phyloP scores from a whole-genome alignment of 1,284 basidiomycete genomes.

The Cryptococcus floricola region DNA sequence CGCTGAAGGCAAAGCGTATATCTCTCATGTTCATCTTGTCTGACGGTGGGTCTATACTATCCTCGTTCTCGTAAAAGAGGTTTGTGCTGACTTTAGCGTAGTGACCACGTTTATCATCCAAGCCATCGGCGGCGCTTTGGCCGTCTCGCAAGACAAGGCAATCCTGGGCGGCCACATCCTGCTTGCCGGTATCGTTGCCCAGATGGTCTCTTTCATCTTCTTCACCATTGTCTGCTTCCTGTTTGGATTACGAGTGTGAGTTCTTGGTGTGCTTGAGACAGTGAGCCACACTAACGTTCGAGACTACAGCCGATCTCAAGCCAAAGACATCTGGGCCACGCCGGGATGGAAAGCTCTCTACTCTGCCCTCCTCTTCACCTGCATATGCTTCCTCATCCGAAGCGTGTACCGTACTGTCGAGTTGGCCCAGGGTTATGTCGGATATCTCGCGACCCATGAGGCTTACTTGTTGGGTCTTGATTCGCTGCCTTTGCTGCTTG shows the following conservation, averaged over 20 bases:
- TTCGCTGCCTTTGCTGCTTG: conserved; percentile 57
- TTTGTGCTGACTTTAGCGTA: conserved; percentile 38
- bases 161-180: conserved; percentile 56
- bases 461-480: conserved; percentile 64
- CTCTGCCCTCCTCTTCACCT: conserved; percentile 57
- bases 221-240: conserved; percentile 53
- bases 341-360: conserved; percentile 60
- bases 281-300: background rate
- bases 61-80: background rate
- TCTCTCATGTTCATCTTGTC: conserved; percentile 51
- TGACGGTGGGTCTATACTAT: conserved; percentile 50
- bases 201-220: conserved; percentile 61
- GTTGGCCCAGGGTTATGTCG: conserved; percentile 59
- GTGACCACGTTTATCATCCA: conserved; percentile 66
- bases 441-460: conserved; percentile 61
- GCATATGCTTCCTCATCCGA: conserved; percentile 63
- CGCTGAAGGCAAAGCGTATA: conserved; percentile 21
- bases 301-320: conserved; percentile 33
- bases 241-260: conserved; percentile 54
- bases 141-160: conserved; percentile 45
- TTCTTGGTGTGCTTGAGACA: background rate
- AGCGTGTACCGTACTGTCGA: conserved; percentile 64
- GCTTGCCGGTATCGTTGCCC: conserved; percentile 60
- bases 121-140: conserved; percentile 58
- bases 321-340: conserved; percentile 53